phyloP scores from a whole-genome alignment of 2,329 filamentous ascomycete genomes.

The Ceratocystis ficicola region DNA sequence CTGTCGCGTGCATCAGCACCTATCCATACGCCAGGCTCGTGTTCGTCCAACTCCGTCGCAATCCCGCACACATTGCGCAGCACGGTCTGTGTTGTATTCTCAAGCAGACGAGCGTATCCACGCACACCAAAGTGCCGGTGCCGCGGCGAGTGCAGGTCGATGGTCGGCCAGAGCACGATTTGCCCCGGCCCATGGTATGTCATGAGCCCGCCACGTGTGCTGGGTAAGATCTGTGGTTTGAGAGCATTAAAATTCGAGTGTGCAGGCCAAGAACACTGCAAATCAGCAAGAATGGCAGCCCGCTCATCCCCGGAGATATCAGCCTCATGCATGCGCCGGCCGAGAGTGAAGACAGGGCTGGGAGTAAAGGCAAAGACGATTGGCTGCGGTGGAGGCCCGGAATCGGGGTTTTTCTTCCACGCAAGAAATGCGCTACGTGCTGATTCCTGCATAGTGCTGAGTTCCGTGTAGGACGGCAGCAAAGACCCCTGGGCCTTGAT shows the following conservation, averaged over 20 bases:
- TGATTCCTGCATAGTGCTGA: conserved; percentile 24
- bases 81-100: conserved; percentile 59
- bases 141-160: conserved; percentile 55
- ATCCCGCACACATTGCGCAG: conserved; percentile 48
- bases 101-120: conserved; percentile 65
- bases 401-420: conserved; percentile 29
- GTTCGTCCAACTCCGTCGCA: conserved; percentile 45
- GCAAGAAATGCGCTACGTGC: conserved; percentile 29
- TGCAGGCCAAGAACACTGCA: conserved; percentile 25
- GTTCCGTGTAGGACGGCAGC: conserved; percentile 6
- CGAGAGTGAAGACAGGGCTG: conserved; percentile 75
- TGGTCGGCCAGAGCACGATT: conserved; percentile 77
- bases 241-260: conserved; percentile 26
- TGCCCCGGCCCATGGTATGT: conserved; percentile 96
- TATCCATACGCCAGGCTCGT: conserved; percentile 80
- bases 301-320: conserved; percentile 38
- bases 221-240: conserved; percentile 51
- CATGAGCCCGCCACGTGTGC: conserved; percentile 75
- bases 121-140: conserved; percentile 54
- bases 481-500: background rate
- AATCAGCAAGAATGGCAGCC: conserved; percentile 35
- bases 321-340: conserved; percentile 57
- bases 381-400: conserved; percentile 40
- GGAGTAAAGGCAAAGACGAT: conserved; percentile 74
- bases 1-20: conserved; percentile 23